phyloP scores from a whole-genome alignment of 2,329 filamentous ascomycete species.

The Colletotrichum abscissum region DNA sequence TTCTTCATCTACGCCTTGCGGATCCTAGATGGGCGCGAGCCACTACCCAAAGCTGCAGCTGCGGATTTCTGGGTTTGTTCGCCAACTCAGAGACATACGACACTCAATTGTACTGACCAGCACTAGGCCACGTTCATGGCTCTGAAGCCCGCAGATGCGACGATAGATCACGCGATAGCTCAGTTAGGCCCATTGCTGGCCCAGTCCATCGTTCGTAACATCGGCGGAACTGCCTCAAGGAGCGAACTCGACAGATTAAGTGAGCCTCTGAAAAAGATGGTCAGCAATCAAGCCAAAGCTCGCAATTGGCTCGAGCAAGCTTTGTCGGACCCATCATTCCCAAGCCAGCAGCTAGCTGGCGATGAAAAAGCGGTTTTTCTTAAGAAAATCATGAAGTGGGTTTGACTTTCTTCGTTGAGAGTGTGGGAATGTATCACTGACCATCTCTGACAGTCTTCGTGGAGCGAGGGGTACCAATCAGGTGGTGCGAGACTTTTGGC shows the following conservation, averaged over 20 bases:
- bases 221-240: slow-evolving; percentile 75
- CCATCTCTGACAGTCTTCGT: slow-evolving; percentile 61
- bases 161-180: slow-evolving; percentile 61
- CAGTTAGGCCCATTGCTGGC: slow-evolving; percentile 72
- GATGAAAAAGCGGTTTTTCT: slow-evolving; percentile 73
- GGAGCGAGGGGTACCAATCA: slow-evolving; percentile 74
- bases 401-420: slow-evolving; percentile 11
- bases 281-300: slow-evolving; percentile 65
- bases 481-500: slow-evolving; percentile 78
- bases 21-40: slow-evolving; percentile 77
- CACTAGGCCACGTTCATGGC: slow-evolving; percentile 63
- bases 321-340: slow-evolving; percentile 65
- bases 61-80: slow-evolving; percentile 78
- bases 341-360: slow-evolving; percentile 66
- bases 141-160: slow-evolving; percentile 55
- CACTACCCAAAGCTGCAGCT: slow-evolving; percentile 79
- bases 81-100: too few relatives aligned
- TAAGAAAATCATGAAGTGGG: slow-evolving; percentile 73
- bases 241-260: slow-evolving; percentile 79
- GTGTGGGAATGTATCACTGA: not conserved
- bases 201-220: slow-evolving; percentile 70
- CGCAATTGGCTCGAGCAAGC: slow-evolving; percentile 73
- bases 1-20: slow-evolving; percentile 79
- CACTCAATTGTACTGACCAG: not conserved
- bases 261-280: slow-evolving; percentile 77